Evolutionary conservation across 176 grass and related monocot genomes (phyloP), one percentile per base, ranked within the genome.

Genomic region (Juncus inflexus): DNA sequence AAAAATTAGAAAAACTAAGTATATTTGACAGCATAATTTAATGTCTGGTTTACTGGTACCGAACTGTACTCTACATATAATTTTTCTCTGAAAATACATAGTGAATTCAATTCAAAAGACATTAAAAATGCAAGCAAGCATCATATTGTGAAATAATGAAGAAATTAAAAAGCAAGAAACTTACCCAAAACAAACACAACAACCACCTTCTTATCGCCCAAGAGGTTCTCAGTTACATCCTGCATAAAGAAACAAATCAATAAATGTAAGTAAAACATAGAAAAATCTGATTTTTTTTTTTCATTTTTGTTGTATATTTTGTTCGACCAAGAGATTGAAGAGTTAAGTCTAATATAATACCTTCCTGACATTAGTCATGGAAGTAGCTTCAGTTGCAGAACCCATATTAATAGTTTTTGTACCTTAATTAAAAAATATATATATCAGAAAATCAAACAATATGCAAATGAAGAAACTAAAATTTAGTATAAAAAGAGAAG

Each of bases 181-280:
- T 59, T 82, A 92, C 89, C 89, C 74, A 92, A 77, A 76, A 92
- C 89, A 49, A 92, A 87, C 28, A 92, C 84, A 79, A 87, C 89
- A 19, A 72, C 74, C 39, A 89, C 85, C 70, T 89, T 78, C 84
- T 94, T 94, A 63, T 61, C 69, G 28, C 79, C 82, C 82, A 94
- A 74, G 66, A 78, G 70, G 63, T 83, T 94, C 50, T 77, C 60
- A 41, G 62, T 50, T 57, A 80, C 42, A 80, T 83, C 70, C 79
- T 95, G 85, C 73, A 83, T 12, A 37, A 63, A 9, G 5, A 61
- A 9, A 61, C 9, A 36, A 5, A 16, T 57, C 15, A 35, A 15
- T 15, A 35, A 35, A 61, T 61, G 58, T 1, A 35, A 61, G 35
- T 35, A 35, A 61, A 35, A 71, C 43, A 71, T 60, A 70, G 12